Evolutionary conservation across 495 filamentous ascomycete genomes (phyloP).

Genomic region (Neurospora sp.): DNA sequence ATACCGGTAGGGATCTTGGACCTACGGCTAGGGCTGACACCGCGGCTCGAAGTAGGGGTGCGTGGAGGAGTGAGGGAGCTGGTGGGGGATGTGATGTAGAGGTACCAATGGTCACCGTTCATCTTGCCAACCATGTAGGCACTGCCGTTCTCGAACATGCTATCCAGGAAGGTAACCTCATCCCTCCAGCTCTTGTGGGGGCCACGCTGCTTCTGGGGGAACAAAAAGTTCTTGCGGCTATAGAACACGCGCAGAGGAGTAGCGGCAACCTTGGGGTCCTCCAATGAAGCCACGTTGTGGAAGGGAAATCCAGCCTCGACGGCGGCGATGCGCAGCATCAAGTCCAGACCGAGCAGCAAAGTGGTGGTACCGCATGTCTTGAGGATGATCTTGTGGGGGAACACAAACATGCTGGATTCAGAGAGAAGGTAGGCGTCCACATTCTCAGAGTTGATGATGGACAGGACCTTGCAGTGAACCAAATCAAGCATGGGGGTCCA

Average conservation of each 20-base stretch:
- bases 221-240: conserved; percentile 96
- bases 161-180: conserved; percentile 85
- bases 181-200: conserved; percentile 97
- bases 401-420: conserved; percentile 99
- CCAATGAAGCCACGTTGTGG: conserved; percentile 34
- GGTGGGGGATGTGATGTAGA: conserved; percentile 87
- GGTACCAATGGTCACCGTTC: conserved; percentile 99
- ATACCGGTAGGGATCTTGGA: conserved; percentile 56
- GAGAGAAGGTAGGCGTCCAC: conserved; percentile 96
- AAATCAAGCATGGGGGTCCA: conserved; percentile 98
- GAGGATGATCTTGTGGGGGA: conserved; percentile 95
- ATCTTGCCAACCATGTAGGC: conserved; percentile 99
- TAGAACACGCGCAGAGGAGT: conserved; percentile 96
- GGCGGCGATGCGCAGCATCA: conserved; percentile 84
- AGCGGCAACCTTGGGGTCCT: conserved; percentile 59
- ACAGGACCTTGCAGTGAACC: conserved; percentile 97
- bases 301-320: conserved; percentile 76
- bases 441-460: conserved; percentile 85
- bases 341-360: conserved; percentile 74
- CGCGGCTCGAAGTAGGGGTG: conserved; percentile 45
- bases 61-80: conserved; percentile 72
- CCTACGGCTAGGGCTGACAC: conserved; percentile 21
- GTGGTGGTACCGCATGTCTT: conserved; percentile 99
- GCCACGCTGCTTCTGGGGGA: conserved; percentile 86
- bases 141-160: conserved; percentile 81